Evolutionary conservation across 805 yeast species (phyloP), one percentile per base, ranked within the genome.

Genomic region (Teunomyces cretensis): DNA sequence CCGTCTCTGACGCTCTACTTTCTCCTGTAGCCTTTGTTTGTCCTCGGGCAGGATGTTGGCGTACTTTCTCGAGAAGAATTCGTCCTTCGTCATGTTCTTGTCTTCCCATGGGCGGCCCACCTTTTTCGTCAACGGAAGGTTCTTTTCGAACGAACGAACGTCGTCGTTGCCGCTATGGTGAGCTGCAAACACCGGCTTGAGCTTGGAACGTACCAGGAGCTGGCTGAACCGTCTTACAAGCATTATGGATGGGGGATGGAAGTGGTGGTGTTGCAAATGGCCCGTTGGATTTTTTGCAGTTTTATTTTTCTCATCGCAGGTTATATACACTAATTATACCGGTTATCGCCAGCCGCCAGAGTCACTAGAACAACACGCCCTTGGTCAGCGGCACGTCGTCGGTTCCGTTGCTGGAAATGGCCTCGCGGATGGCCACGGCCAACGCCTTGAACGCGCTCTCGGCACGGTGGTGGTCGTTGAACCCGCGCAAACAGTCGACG

Each of bases 391-490:
- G 99, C 38, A 94, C 88, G 50, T 94, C 99, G 60, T 89, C 76
- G 17, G 85, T 80, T 27, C 97, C 98, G 27, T 89, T 89, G 53
- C 79, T 75, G 9, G 92, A 76, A 40, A 79, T 83, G 17, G 98
- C 92, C 61, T 90, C 96, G 55, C 81, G 84, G 41, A 94, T 75
- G 3, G 99, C 99, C 15, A 94, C 75, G 0, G 99, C 99, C 52
- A 92, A 72, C 0, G 98, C 97, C 70, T 94, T 94, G 72, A 94
- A 94, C 0, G 99, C 98, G 62, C 89, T 80, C 67, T 94, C 99
- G 33, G 96, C 88, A 51, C 97, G 75, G 69, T 94, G 99, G 66
- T 94, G 99, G 66, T 94, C 99, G 65, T 94, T 94, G 64, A 80
- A 80, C 0, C 99, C 99, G 54, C 97, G 76, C 46, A 94, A 61